Evolutionary conservation across 2,329 filamentous ascomycete genomes (phyloP), one percentile per base, ranked within the genome.

Genomic region (Aspergillus tamarii): DNA sequence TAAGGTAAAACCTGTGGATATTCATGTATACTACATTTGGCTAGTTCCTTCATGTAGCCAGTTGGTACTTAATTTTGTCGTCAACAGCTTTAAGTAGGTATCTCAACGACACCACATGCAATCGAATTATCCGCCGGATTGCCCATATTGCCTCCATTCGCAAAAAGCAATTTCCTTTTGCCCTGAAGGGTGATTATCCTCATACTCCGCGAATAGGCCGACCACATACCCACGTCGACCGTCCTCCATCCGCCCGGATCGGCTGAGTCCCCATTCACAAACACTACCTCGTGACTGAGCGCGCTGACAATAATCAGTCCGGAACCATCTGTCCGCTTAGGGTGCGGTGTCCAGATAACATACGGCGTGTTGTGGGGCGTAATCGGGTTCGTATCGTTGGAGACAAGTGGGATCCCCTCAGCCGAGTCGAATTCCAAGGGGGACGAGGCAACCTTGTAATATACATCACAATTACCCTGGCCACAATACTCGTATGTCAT

Each of bases 401-500:
- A 46, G 11, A 63, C 58, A 7, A 76, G 72, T 4, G 77, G 69
- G 34, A 81, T 74, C 2, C 72, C 72, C 5, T 72, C 69, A 12
- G 73, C 74, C n/a, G 70, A 60, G 61, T 73, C 68, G 67, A 83
- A 81, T 48, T 74, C 68, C 52, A 74, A 70, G 10, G 82, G 82
- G 45, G 74, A 71, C 58, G 74, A 70, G 21, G 79, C 73, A 59
- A 84, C 70, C n/a, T 78, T 77, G 74, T 83, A 84, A 74, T 81
- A 79, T 23, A 83, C 79, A 16, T 77, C 57, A 80, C 70, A 70
- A 8, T 52, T 52, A 9, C 34, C 59, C n/a, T 16, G 8, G 6
- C 83, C 84, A 53, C 84, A 84, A 66, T 84, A 86, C 73, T 90
- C 88, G 72, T 89, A 89, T 3, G 83, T 82, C 78, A 88, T 84